phyloP scores from a whole-genome alignment of 164 flowering plant genomes.

The Stephania yunnanensis region DNA sequence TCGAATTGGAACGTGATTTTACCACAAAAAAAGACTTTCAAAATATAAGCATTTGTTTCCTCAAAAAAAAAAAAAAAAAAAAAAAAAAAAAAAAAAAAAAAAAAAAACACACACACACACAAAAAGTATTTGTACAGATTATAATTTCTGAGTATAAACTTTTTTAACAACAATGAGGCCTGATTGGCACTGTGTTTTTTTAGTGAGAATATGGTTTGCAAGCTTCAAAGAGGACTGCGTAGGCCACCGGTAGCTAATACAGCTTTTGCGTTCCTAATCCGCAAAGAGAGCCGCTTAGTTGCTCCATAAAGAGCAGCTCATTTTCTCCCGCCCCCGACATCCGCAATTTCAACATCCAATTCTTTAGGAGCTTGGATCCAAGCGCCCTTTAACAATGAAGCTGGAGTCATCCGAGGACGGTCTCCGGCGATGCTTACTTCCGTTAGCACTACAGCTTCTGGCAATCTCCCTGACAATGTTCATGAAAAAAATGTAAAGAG shows the following conservation, averaged over 20 bases:
- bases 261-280: slow-evolving; percentile 15
- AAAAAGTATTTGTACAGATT: too few relatives aligned
- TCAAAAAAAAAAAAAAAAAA: too few relatives aligned
- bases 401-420: slow-evolving; percentile 46
- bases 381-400: slow-evolving; percentile 41
- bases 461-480: slow-evolving; percentile 30
- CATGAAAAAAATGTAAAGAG: too few relatives aligned
- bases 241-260: slow-evolving; percentile 36
- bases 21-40: too few relatives aligned
- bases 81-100: too few relatives aligned
- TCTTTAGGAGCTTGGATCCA: slow-evolving; percentile 59
- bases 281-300: slow-evolving; percentile 6
- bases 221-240: slow-evolving; percentile 31
- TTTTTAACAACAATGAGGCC: slow-evolving; percentile 62
- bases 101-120: too few relatives aligned
- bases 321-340: slow-evolving; percentile 20
- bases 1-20: too few relatives aligned
- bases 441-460: slow-evolving; percentile 64
- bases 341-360: slow-evolving; percentile 30
- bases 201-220: slow-evolving; percentile 40
- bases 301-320: slow-evolving; percentile 13
- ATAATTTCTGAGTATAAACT: too few relatives aligned
- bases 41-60: too few relatives aligned
- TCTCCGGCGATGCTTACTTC: slow-evolving; percentile 73
- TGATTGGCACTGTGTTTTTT: slow-evolving; percentile 17